A percentile compares a stretch with the other conserved stretches of the same genome.
phyloP scores from a whole-genome alignment of 2,329 filamentous ascomycete species.

The Hymenoscyphus occultus region DNA sequence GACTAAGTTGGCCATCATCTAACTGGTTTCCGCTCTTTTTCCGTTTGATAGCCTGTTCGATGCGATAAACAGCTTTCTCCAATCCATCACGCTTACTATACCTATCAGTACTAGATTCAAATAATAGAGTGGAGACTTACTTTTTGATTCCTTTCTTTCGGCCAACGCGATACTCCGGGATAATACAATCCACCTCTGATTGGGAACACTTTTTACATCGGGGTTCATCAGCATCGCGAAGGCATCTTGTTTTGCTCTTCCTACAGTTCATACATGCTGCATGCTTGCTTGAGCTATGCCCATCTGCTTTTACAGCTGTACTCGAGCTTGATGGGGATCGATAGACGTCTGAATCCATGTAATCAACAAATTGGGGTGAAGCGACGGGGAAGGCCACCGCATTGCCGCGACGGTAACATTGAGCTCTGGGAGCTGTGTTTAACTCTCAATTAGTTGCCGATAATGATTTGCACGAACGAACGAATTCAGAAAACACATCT shows the following conservation, averaged over 20 bases:
- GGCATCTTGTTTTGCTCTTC: constrained; percentile 66
- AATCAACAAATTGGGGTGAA: constrained; percentile 13
- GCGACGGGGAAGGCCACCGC: constrained; percentile 3
- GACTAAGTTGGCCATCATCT: constrained; percentile 41
- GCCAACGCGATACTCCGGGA: constrained; percentile 70
- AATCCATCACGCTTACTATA: constrained; percentile 68
- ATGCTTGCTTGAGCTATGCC: constrained; percentile 25
- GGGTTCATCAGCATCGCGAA: constrained; percentile 49
- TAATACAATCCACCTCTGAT: constrained; percentile 58
- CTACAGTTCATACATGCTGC: constrained; percentile 64
- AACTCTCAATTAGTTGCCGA: neutral
- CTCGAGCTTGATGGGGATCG: constrained; percentile 27
- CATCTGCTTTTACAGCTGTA: constrained; percentile 22
- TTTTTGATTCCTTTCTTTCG: constrained; percentile 76
- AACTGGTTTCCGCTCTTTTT: constrained; percentile 41
- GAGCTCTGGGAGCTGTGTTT: neutral
- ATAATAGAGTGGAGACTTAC: constrained; percentile 41
- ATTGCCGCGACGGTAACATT: constrained; percentile 9
- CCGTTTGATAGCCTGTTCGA: constrained; percentile 66
- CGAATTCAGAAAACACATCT: neutral
- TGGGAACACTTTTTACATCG: constrained; percentile 61
- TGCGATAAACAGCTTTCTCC: constrained; percentile 71
- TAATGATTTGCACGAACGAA: neutral
- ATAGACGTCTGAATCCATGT: constrained; percentile 17
- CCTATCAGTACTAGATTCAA: neutral